Percentiles rank a stretch among this genome's conserved stretches.
These are phyloP conservation scores for Talaromyces sp. DNA, from an alignment of 2,329 filamentous ascomycete genomes.

Conservation along the genomic window DNA sequence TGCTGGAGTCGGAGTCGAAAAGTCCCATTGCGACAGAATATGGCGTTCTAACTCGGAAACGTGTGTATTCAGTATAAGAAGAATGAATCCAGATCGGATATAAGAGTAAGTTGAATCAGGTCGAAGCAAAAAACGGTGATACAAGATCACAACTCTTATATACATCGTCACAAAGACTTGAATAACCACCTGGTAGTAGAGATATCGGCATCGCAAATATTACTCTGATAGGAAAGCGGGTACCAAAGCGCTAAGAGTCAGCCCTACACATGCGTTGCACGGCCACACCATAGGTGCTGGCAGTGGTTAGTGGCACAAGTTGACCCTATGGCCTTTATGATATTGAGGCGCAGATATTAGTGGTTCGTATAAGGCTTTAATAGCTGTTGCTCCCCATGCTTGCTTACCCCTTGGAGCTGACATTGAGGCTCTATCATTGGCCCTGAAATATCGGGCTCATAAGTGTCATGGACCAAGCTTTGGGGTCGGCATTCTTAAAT, in stretches of 20 bases:
- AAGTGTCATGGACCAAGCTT: not conserved
- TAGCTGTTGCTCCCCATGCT: not conserved
- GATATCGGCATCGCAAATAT: not conserved
- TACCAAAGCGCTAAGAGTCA: not conserved
- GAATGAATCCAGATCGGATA: not conserved
- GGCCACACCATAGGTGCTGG: not conserved
- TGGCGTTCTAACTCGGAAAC: not conserved
- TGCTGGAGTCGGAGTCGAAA: not conserved
- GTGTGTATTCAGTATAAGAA: not conserved
- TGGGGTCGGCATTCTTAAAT: not conserved
- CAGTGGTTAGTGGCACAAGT: not conserved
- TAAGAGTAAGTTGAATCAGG: not conserved
- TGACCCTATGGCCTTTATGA: not conserved
- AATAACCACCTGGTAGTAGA: not conserved
- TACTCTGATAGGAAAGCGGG: not conserved
- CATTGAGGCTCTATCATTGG: not conserved
- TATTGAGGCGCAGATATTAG: not conserved
- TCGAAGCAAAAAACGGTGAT: not conserved
- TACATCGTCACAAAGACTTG: not conserved
- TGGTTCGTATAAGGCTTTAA: not conserved
- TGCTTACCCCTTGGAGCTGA: not conserved
- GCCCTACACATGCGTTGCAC: not conserved
- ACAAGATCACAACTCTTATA: not conserved
- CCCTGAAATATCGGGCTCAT: not conserved
- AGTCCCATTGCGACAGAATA: not conserved